phyloP scores from a whole-genome alignment of 1,139 yeast genomes.

The Suhomyces taliae region DNA sequence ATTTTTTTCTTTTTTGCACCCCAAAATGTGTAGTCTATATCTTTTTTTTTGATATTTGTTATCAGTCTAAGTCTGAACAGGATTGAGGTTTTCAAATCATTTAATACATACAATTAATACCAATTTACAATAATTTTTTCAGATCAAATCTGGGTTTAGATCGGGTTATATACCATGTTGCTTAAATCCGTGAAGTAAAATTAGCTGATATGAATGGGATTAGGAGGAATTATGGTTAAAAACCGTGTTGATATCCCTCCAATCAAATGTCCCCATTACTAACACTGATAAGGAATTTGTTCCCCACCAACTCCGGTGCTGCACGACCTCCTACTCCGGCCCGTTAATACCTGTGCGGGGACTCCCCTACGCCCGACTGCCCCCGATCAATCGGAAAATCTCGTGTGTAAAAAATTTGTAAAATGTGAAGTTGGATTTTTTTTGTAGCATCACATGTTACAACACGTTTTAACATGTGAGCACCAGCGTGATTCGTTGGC shows the following conservation, averaged over 20 bases:
- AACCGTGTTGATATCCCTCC: slow-evolving; percentile 1
- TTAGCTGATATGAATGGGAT: neutral
- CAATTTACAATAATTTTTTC: neutral
- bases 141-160: neutral
- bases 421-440: neutral
- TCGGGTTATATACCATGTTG: neutral
- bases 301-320: slow-evolving; percentile 5
- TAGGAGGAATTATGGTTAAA: neutral
- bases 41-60: too few species aligned
- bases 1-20: too few species aligned
- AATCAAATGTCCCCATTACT: slow-evolving; percentile 4
- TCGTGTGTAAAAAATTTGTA: neutral
- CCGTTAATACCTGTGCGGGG: slow-evolving; percentile 5
- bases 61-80: too few species aligned
- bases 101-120: neutral
- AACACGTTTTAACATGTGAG: too few species aligned
- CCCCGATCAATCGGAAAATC: neutral
- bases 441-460: neutral
- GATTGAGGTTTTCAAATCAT: too few species aligned
- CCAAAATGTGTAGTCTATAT: too few species aligned
- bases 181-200: neutral
- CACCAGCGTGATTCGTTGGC: neutral
- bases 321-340: slow-evolving; percentile 1
- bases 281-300: slow-evolving; percentile 5
- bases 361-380: slow-evolving; percentile 4